These are phyloP conservation scores for Sporothrix sp. DNA, from an alignment of 2,329 filamentous ascomycete genomes.

Conservation along the genomic window DNA sequence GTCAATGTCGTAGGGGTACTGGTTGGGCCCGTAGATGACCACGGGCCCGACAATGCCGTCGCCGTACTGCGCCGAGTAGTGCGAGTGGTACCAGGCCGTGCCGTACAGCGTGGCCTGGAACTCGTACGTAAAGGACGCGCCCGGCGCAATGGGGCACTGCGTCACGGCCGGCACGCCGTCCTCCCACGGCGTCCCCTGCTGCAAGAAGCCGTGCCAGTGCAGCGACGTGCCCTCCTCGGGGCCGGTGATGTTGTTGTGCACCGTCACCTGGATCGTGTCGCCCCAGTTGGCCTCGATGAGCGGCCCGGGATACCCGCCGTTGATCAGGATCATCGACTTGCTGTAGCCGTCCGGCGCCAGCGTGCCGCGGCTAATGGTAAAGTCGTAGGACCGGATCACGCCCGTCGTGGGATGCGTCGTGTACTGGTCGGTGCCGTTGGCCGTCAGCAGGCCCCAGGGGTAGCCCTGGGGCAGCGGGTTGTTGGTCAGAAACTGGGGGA, in stretches of 20 bases:
- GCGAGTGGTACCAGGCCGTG: conserved; percentile 37
- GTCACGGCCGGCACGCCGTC: conserved; percentile 38
- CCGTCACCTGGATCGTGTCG: conserved; percentile 42
- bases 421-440: conserved; percentile 40
- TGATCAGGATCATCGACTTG: conserved; percentile 37
- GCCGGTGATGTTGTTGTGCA: conserved; percentile 53
- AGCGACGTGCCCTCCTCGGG: conserved; percentile 35
- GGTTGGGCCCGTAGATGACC: conserved; percentile 39
- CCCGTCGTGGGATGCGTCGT: conserved; percentile 40
- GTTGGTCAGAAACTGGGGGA: conserved; percentile 37
- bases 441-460: conserved; percentile 41
- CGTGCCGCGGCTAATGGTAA: conserved; percentile 39
- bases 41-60: conserved; percentile 44
- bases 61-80: conserved; percentile 40
- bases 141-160: conserved; percentile 33
- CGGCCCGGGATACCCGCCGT: conserved; percentile 26
- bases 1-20: conserved; percentile 43
- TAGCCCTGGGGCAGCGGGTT: conserved; percentile 38
- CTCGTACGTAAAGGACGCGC: conserved; percentile 26
- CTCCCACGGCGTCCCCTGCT: conserved; percentile 34
- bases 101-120: conserved; percentile 33
- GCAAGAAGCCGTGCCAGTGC: conserved; percentile 41
- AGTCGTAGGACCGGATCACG: conserved; percentile 45
- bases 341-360: conserved; percentile 49
- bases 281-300: conserved; percentile 28